These are phyloP conservation scores for Porpolomopsis calyptriformis DNA, from an alignment of 768 basidiomycete species.

Conservation along the genomic window DNA sequence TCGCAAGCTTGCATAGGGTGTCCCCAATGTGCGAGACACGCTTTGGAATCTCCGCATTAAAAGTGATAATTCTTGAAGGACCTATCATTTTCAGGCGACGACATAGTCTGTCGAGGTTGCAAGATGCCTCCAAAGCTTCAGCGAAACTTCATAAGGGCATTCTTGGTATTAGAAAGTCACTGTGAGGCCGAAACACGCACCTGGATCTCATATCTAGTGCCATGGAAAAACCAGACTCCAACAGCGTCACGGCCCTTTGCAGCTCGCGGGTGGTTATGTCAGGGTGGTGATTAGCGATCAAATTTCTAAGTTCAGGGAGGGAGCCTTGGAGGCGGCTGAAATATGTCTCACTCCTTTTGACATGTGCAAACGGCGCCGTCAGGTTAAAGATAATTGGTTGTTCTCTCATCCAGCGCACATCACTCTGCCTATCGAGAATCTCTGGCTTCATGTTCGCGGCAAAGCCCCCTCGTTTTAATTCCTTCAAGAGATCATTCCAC, in stretches of 20 bases:
- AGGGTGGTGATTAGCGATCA: slow-evolving; percentile 58
- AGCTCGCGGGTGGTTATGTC: slow-evolving; percentile 86
- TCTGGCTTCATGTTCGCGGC: slow-evolving; percentile 63
- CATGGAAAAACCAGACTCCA: slow-evolving; percentile 69
- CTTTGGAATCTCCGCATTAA: slow-evolving; percentile 13
- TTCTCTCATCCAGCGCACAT: slow-evolving; percentile 53
- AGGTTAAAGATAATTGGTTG: slow-evolving; percentile 35
- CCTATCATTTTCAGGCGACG: slow-evolving; percentile 22
- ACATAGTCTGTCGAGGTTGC: slow-evolving; percentile 17
- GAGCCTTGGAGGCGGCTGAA: slow-evolving; percentile 51
- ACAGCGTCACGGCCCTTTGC: slow-evolving; percentile 61
- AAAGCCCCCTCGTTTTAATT: slow-evolving; percentile 72
- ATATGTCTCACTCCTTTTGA: slow-evolving; percentile 47
- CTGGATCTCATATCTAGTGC: slow-evolving; percentile 51
- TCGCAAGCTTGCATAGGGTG: slow-evolving; percentile 22
- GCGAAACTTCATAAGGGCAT: slow-evolving; percentile 21
- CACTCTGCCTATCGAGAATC: slow-evolving; percentile 42
- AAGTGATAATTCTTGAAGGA: slow-evolving; percentile 14
- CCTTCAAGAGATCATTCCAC: slow-evolving; percentile 84
- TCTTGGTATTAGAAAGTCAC: slow-evolving; percentile 2
- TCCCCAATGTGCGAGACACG: slow-evolving; percentile 17
- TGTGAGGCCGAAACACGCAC: slow-evolving; percentile 28
- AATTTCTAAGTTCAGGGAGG: slow-evolving; percentile 55
- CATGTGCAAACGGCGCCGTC: slow-evolving; percentile 14
- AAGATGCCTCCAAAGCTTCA: slow-evolving; percentile 13